Evolutionary conservation across 192 early-diverging fungal genomes (phyloP).

Genomic region (Jimgerdemannia flammicorona): DNA sequence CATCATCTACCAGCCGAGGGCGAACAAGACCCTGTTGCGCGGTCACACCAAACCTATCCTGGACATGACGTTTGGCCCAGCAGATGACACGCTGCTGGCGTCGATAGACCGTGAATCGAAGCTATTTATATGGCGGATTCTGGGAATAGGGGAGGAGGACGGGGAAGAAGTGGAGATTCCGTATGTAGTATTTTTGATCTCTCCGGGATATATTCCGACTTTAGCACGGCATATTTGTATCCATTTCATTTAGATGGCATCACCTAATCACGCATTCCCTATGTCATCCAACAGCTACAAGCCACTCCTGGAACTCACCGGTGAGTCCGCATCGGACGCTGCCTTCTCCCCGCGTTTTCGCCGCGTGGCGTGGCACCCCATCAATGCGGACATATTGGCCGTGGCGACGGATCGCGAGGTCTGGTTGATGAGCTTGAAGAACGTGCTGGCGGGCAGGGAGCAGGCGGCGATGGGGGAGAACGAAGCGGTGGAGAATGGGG

Average conservation of each 20-base stretch:
- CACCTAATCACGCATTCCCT: background rate
- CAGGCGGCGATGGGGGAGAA: conserved; percentile 17
- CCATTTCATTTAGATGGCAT: background rate
- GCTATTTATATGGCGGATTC: background rate
- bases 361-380: conserved; percentile 36
- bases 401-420: conserved; percentile 37
- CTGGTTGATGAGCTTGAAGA: conserved; percentile 24
- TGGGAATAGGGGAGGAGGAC: background rate
- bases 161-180: conserved; percentile 13
- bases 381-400: conserved; percentile 28
- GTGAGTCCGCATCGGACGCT: background rate
- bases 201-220: background rate
- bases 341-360: conserved; percentile 24
- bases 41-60: conserved; percentile 32
- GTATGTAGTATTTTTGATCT: conserved; percentile 8
- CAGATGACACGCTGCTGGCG: background rate
- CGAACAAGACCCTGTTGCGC: conserved; percentile 32
- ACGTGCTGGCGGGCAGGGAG: conserved; percentile 15
- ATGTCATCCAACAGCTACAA: conserved; percentile 2
- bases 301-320: conserved; percentile 23
- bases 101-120: background rate
- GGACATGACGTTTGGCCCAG: conserved; percentile 29
- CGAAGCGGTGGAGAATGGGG: conserved; percentile 18
- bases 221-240: background rate
- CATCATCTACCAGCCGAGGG: conserved; percentile 31